Percentiles rank a stretch among this genome's conserved stretches.
phyloP scores from a whole-genome alignment of 2,329 filamentous ascomycete species.

The Pseudogymnoascus sp. region DNA sequence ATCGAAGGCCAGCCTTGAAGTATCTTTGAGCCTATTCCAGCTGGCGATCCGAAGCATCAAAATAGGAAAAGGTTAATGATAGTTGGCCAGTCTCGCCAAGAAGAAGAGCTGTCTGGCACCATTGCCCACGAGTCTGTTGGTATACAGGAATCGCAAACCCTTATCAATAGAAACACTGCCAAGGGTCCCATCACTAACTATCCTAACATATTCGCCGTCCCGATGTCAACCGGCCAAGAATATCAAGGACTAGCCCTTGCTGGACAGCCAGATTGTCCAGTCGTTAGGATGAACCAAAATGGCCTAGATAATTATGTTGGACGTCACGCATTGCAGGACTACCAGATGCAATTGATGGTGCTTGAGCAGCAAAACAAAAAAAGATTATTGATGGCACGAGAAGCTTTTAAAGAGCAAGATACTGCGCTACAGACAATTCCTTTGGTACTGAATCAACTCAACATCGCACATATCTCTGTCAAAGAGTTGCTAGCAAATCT shows the following conservation, averaged over 20 bases:
- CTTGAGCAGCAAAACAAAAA: constrained; percentile 86
- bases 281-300: not conserved
- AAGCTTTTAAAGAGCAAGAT: constrained; percentile 33
- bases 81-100: not conserved
- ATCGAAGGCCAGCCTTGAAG: not conserved
- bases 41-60: not conserved
- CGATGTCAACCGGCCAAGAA: too few species aligned
- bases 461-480: not conserved
- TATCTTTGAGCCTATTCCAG: not conserved
- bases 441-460: not conserved
- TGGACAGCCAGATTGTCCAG: not conserved
- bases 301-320: not conserved
- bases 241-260: not conserved
- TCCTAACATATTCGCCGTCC: not conserved
- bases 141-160: not conserved
- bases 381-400: constrained; percentile 71
- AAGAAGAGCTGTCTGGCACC: not conserved
- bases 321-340: constrained; percentile 73
- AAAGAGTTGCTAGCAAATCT: not conserved
- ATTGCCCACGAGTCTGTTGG: not conserved
- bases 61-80: not conserved
- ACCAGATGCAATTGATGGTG: constrained; percentile 84
- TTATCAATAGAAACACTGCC: not conserved
- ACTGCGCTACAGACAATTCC: not conserved
- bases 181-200: not conserved